Evolutionary conservation across 2,329 filamentous ascomycete genomes (phyloP).

Genomic region (Cladosporium sp.): DNA sequence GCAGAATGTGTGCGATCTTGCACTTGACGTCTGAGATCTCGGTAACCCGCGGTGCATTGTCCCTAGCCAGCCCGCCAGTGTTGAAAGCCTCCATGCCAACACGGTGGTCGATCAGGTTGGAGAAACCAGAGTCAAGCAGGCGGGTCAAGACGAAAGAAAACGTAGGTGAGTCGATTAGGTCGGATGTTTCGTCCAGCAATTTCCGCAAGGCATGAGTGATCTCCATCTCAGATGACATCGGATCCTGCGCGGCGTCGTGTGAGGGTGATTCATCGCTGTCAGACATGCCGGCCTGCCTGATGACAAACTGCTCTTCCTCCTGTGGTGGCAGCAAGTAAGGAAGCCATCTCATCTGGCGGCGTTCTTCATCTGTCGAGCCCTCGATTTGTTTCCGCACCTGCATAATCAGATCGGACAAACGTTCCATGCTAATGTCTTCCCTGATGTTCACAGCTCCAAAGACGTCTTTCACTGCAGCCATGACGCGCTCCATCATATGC

Average conservation of each 20-base stretch:
- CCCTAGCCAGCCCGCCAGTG: constrained; percentile 31
- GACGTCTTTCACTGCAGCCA: constrained; percentile 79
- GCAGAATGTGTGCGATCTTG: constrained; percentile 85
- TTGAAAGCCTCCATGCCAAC: constrained; percentile 77
- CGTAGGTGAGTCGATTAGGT: constrained; percentile 88
- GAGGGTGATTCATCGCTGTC: constrained; percentile 30
- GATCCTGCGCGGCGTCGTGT: constrained; percentile 13
- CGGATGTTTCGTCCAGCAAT: constrained; percentile 90
- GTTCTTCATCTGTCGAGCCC: constrained; percentile 62
- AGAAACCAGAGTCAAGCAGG: constrained; percentile 84
- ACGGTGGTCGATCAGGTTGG: constrained; percentile 76
- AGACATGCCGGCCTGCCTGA: constrained; percentile 78
- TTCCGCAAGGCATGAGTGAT: constrained; percentile 62
- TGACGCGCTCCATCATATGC: constrained; percentile 74
- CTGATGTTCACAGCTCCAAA: constrained; percentile 87
- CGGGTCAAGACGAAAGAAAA: constrained; percentile 83
- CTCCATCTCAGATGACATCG: constrained; percentile 20
- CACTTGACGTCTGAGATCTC: constrained; percentile 44
- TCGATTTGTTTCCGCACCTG: constrained; percentile 84
- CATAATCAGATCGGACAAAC: constrained; percentile 73
- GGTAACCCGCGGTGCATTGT: constrained; percentile 52
- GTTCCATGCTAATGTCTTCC: constrained; percentile 78
- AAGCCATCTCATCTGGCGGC: constrained; percentile 70
- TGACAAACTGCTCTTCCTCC: constrained; percentile 75
- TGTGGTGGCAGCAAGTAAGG: constrained; percentile 74